Percentiles rank a stretch among this genome's conserved stretches.
phyloP scores from a whole-genome alignment of 768 basidiomycete species.

The Gloeopeniophorella convolvens region DNA sequence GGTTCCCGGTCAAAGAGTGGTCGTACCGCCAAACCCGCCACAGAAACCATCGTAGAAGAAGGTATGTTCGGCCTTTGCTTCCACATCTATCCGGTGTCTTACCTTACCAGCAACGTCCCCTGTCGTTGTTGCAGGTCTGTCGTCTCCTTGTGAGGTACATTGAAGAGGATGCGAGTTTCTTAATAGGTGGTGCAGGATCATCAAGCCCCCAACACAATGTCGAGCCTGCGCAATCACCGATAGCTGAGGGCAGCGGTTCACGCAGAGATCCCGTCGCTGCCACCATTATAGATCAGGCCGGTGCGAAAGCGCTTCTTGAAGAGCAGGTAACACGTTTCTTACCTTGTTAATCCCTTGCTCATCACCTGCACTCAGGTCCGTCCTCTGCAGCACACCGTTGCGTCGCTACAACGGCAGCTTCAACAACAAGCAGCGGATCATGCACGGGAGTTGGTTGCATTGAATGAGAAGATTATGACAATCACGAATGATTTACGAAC shows the following conservation, averaged over 20 bases:
- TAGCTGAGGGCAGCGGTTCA: not conserved
- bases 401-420: conserved; percentile 17
- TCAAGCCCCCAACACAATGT: conserved; percentile 5
- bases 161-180: no score
- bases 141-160: no score
- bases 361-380: conserved; percentile 10
- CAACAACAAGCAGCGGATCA: conserved; percentile 16
- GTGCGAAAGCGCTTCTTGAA: conserved; percentile 8
- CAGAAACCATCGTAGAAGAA: conserved; percentile 50
- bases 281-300: not conserved
- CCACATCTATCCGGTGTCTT: not conserved
- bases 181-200: not conserved
- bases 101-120: not conserved
- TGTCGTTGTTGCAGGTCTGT: conserved; percentile 5
- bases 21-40: conserved; percentile 41
- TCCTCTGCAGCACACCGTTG: conserved; percentile 13
- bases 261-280: not conserved
- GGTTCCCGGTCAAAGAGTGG: conserved; percentile 45
- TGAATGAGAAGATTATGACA: conserved; percentile 14
- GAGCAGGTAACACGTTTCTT: conserved; percentile 9
- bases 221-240: not conserved
- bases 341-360: not conserved
- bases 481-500: conserved; percentile 14
- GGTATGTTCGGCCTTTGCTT: conserved; percentile 17
- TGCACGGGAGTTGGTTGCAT: conserved; percentile 8